Evolutionary conservation across 352 stramenopile genomes (phyloP), one percentile per base, ranked within the genome.

Genomic region (Phytophthora agathidicida): DNA sequence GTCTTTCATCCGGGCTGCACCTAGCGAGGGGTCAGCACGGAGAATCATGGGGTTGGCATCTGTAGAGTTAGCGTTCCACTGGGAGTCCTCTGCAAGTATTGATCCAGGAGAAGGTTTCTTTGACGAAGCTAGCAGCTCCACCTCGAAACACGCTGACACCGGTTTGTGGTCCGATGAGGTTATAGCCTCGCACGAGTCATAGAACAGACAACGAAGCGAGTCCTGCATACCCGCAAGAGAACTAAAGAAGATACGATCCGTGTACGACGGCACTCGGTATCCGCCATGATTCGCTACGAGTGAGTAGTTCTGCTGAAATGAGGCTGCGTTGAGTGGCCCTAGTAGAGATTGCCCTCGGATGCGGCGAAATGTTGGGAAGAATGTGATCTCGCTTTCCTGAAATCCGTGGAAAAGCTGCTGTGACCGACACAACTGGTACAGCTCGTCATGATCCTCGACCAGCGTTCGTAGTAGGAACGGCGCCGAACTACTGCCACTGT

Each of bases 211-310:
- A 24, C 73, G 67, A 13, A 96, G 57, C 17, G 72, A 72, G 11
- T 88, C 65, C 28, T 72, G 35, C 39, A 77, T 67, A 7, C 83
- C 83, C 1, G 79, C 68, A 3, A 97, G 70, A 14, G 88, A 93
- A 36, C 83, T 75, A 26, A 90, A 81, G n/a, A 97, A 65, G 14
- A 97, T 78, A 30, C 90, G 83, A 47, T 97, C 90, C 7, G 90
- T 97, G 72, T 96, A 97, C 1, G 88, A 96, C 5, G 90, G 90
- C 13, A 95, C 80, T 27, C 89, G 85, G 22, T 81, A 76, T 14
- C 82, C 82, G 1, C 78, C 75, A n/a, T 85, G 74, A 14, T 45
- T 73, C 3, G 78, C 80, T 23, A 74, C 48, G 20, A 91, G 69
- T 7, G 86, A 91, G 53, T 87, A 95, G 36, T 93, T 91, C 10